Evolutionary conservation across 169 alveolate genomes (phyloP).

Genomic region (Ichthyophthirius multifiliis): DNA sequence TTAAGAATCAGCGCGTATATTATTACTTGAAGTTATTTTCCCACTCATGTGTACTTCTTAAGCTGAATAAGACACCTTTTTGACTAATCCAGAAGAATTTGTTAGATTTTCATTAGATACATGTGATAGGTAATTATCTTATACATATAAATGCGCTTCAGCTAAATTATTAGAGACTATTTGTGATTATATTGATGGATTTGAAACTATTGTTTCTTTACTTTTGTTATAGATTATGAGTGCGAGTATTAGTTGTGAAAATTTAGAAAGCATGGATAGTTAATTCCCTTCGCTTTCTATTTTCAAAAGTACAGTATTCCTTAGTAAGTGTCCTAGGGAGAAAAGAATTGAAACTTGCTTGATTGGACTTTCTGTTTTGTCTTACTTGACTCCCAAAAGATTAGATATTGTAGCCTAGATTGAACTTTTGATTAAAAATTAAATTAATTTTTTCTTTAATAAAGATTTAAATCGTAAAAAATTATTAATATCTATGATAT

Average conservation of each 20-base stretch:
- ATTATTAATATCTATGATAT: not conserved
- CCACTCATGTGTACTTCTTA: conserved; percentile 46
- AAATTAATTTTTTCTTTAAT: conserved; percentile 2
- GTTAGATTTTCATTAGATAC: conserved; percentile 62
- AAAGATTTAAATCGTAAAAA: not conserved
- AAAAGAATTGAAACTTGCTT: conserved; percentile 33
- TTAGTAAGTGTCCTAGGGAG: not conserved
- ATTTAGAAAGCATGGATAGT: not conserved
- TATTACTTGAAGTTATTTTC: conserved; percentile 44
- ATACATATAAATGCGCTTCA: conserved; percentile 54
- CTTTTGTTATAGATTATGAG: not conserved
- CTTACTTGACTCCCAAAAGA: conserved; percentile 31
- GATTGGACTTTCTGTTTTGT: conserved; percentile 18
- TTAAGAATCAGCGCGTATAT: not conserved
- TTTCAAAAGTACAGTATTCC: conserved; percentile 10
- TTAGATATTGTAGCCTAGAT: conserved; percentile 16
- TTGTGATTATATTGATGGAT: conserved; percentile 67
- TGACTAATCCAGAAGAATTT: conserved; percentile 65
- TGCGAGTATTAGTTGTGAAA: not conserved
- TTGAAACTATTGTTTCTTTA: conserved; percentile 19
- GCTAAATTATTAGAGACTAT: conserved; percentile 64
- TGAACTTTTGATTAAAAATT: conserved; percentile 11
- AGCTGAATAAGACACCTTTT: conserved; percentile 43
- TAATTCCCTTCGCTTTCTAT: not conserved
- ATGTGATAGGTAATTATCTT: conserved; percentile 62